phyloP scores from a whole-genome alignment of 2,329 filamentous ascomycete species.

The Diaporthe eres region DNA sequence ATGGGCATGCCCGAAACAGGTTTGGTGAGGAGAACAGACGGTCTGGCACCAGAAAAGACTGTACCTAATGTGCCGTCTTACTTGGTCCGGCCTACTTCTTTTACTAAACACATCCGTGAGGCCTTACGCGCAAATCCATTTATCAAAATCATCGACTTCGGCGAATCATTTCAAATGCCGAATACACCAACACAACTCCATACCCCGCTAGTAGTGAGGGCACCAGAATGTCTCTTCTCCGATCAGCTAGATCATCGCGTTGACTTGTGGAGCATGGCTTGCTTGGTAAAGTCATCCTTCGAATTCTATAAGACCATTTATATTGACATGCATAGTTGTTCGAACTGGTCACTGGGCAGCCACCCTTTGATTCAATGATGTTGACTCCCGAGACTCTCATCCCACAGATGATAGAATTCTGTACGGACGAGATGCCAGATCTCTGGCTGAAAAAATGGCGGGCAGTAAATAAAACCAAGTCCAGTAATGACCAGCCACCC shows the following conservation, averaged over 20 bases:
- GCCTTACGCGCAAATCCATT: background rate
- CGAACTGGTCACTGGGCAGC: slow-evolving; percentile 1
- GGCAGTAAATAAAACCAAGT: background rate
- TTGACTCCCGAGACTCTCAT: background rate
- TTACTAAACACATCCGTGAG: background rate
- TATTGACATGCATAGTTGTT: background rate
- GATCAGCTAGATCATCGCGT: background rate
- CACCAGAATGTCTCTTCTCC: background rate
- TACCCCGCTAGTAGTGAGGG: slow-evolving; percentile 9
- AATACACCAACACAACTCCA: background rate
- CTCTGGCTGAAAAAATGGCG: background rate
- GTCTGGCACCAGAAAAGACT: background rate
- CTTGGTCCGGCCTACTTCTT: background rate
- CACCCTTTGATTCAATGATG: slow-evolving; percentile 4
- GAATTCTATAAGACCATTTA: too few species aligned
- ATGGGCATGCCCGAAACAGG: background rate
- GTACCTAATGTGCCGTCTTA: background rate
- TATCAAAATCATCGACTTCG: slow-evolving; percentile 10
- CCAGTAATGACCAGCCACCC: background rate
- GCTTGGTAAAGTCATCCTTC: background rate
- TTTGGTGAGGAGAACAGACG: background rate
- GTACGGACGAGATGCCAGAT: background rate
- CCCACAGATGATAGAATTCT: background rate
- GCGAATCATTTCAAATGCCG: background rate
- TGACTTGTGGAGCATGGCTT: slow-evolving; percentile 20